Percentiles rank a stretch among this genome's conserved stretches.
Conservation (phyloP, 1,284 basidiomycete genomes). For the Omphalotus olearius region DNA sequence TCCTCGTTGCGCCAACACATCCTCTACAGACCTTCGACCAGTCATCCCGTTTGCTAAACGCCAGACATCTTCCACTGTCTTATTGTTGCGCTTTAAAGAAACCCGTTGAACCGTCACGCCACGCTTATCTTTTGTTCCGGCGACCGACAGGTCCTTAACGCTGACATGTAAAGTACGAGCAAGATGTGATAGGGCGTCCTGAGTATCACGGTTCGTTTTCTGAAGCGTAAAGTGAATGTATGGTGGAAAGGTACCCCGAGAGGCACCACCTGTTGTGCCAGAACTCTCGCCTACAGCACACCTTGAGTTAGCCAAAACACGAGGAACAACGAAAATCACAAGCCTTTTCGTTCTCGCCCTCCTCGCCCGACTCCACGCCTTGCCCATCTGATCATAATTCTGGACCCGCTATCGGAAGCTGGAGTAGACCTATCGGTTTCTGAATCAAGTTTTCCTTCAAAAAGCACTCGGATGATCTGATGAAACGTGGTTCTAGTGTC, state of each 20-base stretch:
- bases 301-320: not conserved
- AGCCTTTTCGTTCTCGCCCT: conserved; percentile 37
- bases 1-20: conserved; percentile 68
- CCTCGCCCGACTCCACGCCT: conserved; percentile 42
- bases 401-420: conserved; percentile 57
- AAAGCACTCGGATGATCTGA: conserved; percentile 75
- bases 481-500: conserved; percentile 81
- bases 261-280: conserved; percentile 33
- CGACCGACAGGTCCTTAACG: conserved; percentile 80
- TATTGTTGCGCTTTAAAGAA: conserved; percentile 74
- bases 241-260: conserved; percentile 69
- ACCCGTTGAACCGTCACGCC: conserved; percentile 95
- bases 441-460: conserved; percentile 80
- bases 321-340: conserved; percentile 23
- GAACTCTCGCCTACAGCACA: conserved; percentile 6
- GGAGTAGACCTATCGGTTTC: conserved; percentile 60
- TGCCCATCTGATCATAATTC: conserved; percentile 74
- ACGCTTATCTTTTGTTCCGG: conserved; percentile 98
- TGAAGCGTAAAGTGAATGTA: conserved; percentile 97
- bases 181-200: conserved; percentile 85
- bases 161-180: conserved; percentile 73
- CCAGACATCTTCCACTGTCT: conserved; percentile 86
- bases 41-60: conserved; percentile 67
- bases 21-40: conserved; percentile 51
- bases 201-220: conserved; percentile 97